A percentile compares a stretch with the other conserved stretches of the same genome.
These are phyloP conservation scores for Ascochyta koolunga DNA, from an alignment of 2,329 filamentous ascomycete genomes.

Conservation along the genomic window DNA sequence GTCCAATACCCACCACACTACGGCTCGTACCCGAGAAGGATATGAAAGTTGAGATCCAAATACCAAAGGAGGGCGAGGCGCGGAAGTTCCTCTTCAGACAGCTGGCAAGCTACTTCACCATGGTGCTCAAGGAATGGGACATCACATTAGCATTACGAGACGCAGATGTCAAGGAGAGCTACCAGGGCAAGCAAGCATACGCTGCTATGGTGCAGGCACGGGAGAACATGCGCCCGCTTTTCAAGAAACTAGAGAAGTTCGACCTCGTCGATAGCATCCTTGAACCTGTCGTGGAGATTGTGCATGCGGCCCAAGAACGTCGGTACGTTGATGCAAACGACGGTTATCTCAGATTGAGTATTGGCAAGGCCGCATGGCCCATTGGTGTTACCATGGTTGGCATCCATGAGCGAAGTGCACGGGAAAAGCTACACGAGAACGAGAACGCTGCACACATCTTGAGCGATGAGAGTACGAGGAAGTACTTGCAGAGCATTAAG, in stretches of 20 bases:
- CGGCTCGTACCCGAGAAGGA: slow-evolving; percentile 80
- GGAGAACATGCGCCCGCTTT: slow-evolving; percentile 87
- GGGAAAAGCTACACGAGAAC: slow-evolving; percentile 89
- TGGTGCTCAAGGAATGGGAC: slow-evolving; percentile 92
- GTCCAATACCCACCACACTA: slow-evolving; percentile 86
- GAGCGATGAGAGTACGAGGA: slow-evolving; percentile 93
- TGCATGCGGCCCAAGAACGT: slow-evolving; percentile 84
- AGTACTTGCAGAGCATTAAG: slow-evolving; percentile 98
- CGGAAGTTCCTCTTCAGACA: slow-evolving; percentile 81
- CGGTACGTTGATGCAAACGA: slow-evolving; percentile 97
- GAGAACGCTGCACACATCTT: slow-evolving; percentile 90
- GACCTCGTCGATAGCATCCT: slow-evolving; percentile 81
- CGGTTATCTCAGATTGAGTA: slow-evolving; percentile 88
- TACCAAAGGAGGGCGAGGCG: slow-evolving; percentile 68
- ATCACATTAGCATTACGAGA: slow-evolving; percentile 69
- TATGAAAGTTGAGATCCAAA: slow-evolving; percentile 75
- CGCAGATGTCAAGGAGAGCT: slow-evolving; percentile 68
- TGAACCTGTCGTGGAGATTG: slow-evolving; percentile 86
- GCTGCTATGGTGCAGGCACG: slow-evolving; percentile 85
- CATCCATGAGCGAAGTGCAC: slow-evolving; percentile 94
- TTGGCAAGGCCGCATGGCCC: slow-evolving; percentile 96
- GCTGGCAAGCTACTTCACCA: slow-evolving; percentile 92
- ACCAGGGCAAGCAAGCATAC: slow-evolving; percentile 80
- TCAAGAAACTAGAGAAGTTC: slow-evolving; percentile 83
- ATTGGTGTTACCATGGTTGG: slow-evolving; percentile 99